Evolutionary conservation across 352 stramenopile species (phyloP).

Genomic region (Albugo candida): DNA sequence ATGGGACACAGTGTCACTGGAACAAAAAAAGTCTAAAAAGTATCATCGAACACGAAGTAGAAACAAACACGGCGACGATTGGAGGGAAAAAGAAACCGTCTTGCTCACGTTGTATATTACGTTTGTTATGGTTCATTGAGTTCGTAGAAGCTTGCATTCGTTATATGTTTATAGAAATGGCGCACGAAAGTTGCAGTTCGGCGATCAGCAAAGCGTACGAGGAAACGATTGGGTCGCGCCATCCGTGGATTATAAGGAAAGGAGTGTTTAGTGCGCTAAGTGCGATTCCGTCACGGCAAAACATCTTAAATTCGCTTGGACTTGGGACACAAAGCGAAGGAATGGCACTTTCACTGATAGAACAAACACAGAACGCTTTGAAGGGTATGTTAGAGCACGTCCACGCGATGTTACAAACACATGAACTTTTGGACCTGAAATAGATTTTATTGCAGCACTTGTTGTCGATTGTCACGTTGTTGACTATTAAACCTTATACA

Average conservation of each 20-base stretch:
- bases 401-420: slow-evolving; percentile 28
- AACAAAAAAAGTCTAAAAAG: slow-evolving; percentile 28
- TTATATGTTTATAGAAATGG: slow-evolving; percentile 43
- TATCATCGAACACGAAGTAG: slow-evolving; percentile 44
- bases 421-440: slow-evolving; percentile 57
- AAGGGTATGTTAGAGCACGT: slow-evolving; percentile 29
- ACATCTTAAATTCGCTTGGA: slow-evolving; percentile 31
- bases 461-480: not conserved
- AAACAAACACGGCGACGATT: slow-evolving; percentile 25
- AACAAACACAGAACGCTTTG: slow-evolving; percentile 24
- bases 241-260: slow-evolving; percentile 72
- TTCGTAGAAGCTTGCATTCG: slow-evolving; percentile 60
- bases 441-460: slow-evolving; percentile 9
- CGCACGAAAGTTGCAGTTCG: slow-evolving; percentile 36
- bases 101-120: slow-evolving; percentile 44
- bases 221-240: slow-evolving; percentile 55
- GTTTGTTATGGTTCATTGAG: slow-evolving; percentile 65
- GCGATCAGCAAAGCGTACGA: slow-evolving; percentile 64
- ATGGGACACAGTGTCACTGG: slow-evolving; percentile 14
- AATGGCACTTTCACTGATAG: slow-evolving; percentile 17
- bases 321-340: slow-evolving; percentile 14
- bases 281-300: slow-evolving; percentile 32
- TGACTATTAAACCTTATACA: not conserved
- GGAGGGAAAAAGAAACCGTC: slow-evolving; percentile 75
- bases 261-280: slow-evolving; percentile 52